phyloP scores from a whole-genome alignment of 2,329 filamentous ascomycete genomes.

The Corinectria fuckeliana region DNA sequence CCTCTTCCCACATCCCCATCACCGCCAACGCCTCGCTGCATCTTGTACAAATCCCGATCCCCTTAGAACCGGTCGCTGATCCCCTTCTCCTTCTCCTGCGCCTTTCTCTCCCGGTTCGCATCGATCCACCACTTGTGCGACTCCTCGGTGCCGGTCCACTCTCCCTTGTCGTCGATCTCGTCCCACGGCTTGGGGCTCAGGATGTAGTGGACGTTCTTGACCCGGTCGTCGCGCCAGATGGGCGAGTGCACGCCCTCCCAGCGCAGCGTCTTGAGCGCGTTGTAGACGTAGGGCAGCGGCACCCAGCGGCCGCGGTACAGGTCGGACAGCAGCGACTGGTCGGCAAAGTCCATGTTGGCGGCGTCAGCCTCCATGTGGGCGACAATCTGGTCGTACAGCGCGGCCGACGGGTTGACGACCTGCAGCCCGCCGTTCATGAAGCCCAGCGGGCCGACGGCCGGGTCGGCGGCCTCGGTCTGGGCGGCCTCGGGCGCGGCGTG shows the following conservation, averaged over 20 bases:
- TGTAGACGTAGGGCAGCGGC: slow-evolving; percentile 65
- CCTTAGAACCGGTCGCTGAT: slow-evolving; percentile 30
- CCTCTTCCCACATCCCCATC: not conserved
- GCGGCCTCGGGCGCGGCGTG: slow-evolving; percentile 54
- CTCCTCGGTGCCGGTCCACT: slow-evolving; percentile 53
- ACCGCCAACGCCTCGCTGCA: slow-evolving; percentile 5
- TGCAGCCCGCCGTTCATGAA: slow-evolving; percentile 59
- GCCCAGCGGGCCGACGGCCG: slow-evolving; percentile 54
- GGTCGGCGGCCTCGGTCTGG: slow-evolving; percentile 53
- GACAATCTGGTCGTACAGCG: slow-evolving; percentile 58
- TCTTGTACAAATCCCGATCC: not conserved
- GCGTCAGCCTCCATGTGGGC: slow-evolving; percentile 56
- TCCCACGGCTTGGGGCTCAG: slow-evolving; percentile 68
- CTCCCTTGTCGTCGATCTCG: slow-evolving; percentile 52
- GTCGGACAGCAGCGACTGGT: slow-evolving; percentile 64
- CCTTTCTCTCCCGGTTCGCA: slow-evolving; percentile 53
- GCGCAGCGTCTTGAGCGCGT: slow-evolving; percentile 67
- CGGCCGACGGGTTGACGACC: slow-evolving; percentile 60
- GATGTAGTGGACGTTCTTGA: slow-evolving; percentile 69
- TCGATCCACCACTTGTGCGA: slow-evolving; percentile 64
- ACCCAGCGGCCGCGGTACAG: slow-evolving; percentile 64
- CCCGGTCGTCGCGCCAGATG: slow-evolving; percentile 64
- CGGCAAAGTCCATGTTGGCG: slow-evolving; percentile 61
- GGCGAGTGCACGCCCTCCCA: slow-evolving; percentile 57
- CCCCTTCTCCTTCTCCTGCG: slow-evolving; percentile 48